Evolutionary conservation across 169 alveolate genomes (phyloP), one percentile per base, ranked within the genome.

Genomic region (Plasmodium inui): DNA sequence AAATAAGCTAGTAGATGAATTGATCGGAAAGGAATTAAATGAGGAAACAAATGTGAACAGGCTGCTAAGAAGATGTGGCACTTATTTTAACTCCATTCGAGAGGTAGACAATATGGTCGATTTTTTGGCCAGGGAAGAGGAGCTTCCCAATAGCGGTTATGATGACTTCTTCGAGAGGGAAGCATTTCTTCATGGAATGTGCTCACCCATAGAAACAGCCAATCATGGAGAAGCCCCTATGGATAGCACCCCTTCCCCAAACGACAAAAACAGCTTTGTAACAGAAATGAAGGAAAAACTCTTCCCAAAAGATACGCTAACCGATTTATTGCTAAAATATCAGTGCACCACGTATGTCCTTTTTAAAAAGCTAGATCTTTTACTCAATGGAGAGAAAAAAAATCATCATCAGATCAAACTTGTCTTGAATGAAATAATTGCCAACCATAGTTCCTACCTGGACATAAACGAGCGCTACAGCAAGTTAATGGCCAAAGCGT

Each of bases 11-110:
- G 41, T 91, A 28, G 84, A 82, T n/a, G 95, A 91, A 57, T 17
- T 91, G 82, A 26, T 55, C n/a, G 95, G 95, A 82, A 70, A 91
- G 50, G 92, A 82, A 50, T 70, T 91, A 71, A 79, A 89, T 79
- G 41, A 85, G 19, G 73, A 81, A 71, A n/a, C 19, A 32, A 72
- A 91, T 71, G 39, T 91, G 26, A 53, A 78, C 55, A 82, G 71
- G 17, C 53, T 91, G 44, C 12, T 91, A 73, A 41, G 53, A 22
- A 50, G 95, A 39, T 91, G 30, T 57, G 39, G 55, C 19, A 81
- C 71, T 44, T 91, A 91, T 17, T 91, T 91, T 82, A 14, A 70
- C 71, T 34, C 95, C 3, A 26, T 91, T 50, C 10, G 50, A 14
- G 34, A 26, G 71, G 92, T 91, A 32, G 22, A 50, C 55, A 82